Conservation (phyloP, 805 yeast species). For the Kockiozyma suomiensis region DNA sequence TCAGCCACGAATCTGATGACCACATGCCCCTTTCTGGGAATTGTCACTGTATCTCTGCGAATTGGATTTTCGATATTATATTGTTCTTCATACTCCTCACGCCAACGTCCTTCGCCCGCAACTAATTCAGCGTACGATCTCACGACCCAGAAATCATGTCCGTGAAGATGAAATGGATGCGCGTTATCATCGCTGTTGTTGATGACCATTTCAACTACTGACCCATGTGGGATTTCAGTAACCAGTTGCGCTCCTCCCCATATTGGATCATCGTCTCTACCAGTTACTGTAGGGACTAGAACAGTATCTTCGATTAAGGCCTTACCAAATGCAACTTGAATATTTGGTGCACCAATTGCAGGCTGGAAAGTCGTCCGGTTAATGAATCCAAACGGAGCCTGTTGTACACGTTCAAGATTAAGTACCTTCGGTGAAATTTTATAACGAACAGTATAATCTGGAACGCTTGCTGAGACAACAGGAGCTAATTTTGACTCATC, state of each 20-base stretch:
- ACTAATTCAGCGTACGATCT: slow-evolving; percentile 48
- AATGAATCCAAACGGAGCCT: slow-evolving; percentile 39
- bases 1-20: slow-evolving; percentile 86
- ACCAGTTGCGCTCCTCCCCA: slow-evolving; percentile 62
- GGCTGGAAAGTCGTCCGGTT: slow-evolving; percentile 34
- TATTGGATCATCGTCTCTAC: slow-evolving; percentile 67
- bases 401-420: slow-evolving; percentile 24
- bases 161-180: slow-evolving; percentile 80
- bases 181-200: slow-evolving; percentile 80
- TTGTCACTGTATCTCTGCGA: slow-evolving; percentile 78
- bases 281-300: slow-evolving; percentile 51
- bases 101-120: slow-evolving; percentile 20
- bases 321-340: slow-evolving; percentile 37
- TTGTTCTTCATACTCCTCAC: slow-evolving; percentile 37
- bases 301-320: slow-evolving; percentile 40
- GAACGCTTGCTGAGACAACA: not conserved
- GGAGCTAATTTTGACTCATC: slow-evolving; percentile 9
- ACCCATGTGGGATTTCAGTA: slow-evolving; percentile 59
- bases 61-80: slow-evolving; percentile 67
- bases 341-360: slow-evolving; percentile 39
- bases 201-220: slow-evolving; percentile 72
- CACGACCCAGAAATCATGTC: slow-evolving; percentile 68
- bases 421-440: slow-evolving; percentile 14
- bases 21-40: slow-evolving; percentile 79
- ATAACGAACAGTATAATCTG: slow-evolving; percentile 8